phyloP scores from a whole-genome alignment of 2,329 filamentous ascomycete genomes.

The Aspergillus pseudoviridinutans region DNA sequence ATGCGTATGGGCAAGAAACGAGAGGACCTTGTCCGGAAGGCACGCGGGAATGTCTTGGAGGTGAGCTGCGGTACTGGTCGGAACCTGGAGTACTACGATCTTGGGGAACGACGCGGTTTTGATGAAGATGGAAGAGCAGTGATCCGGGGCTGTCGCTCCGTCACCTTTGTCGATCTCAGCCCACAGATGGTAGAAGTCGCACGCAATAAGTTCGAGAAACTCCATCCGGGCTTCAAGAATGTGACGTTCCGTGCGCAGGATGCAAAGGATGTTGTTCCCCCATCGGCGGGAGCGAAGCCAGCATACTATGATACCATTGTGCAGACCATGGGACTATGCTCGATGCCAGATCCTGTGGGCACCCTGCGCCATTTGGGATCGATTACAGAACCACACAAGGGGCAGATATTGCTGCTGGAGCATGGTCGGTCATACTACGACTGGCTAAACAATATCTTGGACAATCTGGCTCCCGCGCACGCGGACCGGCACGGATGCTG shows the following conservation, averaged over 20 bases:
- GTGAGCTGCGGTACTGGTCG: slow-evolving; percentile 49
- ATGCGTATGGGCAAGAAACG: slow-evolving; percentile 41
- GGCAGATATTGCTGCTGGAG: slow-evolving; percentile 46
- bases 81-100: slow-evolving; percentile 45
- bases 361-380: slow-evolving; percentile 40
- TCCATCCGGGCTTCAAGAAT: slow-evolving; percentile 30
- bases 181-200: slow-evolving; percentile 46
- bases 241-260: slow-evolving; percentile 35
- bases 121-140: slow-evolving; percentile 28
- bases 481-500: slow-evolving; percentile 50
- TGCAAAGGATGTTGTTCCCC: slow-evolving; percentile 27
- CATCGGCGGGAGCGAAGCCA: slow-evolving; percentile 1
- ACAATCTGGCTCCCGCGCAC: slow-evolving; percentile 45
- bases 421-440: slow-evolving; percentile 46
- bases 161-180: slow-evolving; percentile 48
- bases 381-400: slow-evolving; percentile 37
- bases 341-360: slow-evolving; percentile 40
- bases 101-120: slow-evolving; percentile 32
- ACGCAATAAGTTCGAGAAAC: slow-evolving; percentile 38
- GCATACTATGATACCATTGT: slow-evolving; percentile 45
- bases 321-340: slow-evolving; percentile 50
- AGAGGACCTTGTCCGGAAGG: slow-evolving; percentile 38
- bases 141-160: slow-evolving; percentile 34
- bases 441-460: slow-evolving; percentile 46
- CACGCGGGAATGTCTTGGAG: slow-evolving; percentile 47